phyloP scores from a whole-genome alignment of 1,139 yeast genomes.

The Diutina ranongensis region DNA sequence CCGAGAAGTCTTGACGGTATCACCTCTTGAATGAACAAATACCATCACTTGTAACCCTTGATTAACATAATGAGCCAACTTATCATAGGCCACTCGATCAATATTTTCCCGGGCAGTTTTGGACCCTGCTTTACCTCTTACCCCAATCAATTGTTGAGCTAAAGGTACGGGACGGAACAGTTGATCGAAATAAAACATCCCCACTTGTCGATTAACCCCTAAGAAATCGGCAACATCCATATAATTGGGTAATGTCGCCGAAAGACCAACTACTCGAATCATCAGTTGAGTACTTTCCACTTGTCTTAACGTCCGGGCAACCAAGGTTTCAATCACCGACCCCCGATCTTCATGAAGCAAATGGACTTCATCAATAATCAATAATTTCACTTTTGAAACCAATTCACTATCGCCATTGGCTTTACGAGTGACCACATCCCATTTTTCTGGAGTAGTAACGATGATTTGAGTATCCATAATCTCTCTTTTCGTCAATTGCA shows the following conservation, averaged over 20 bases:
- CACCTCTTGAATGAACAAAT: constrained; percentile 91
- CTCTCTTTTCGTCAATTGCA: constrained; percentile 83
- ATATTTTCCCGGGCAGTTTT: constrained; percentile 77
- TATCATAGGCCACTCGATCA: constrained; percentile 80
- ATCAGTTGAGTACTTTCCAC: constrained; percentile 66
- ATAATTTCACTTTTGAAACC: not conserved
- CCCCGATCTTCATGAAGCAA: constrained; percentile 5
- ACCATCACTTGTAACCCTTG: constrained; percentile 91
- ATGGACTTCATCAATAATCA: constrained; percentile 5
- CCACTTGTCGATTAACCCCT: constrained; percentile 51
- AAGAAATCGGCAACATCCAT: constrained; percentile 5
- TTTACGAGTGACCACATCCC: constrained; percentile 98
- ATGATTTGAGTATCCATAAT: constrained; percentile 78
- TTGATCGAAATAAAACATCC: constrained; percentile 6
- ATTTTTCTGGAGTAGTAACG: constrained; percentile 95
- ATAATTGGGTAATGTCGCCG: constrained; percentile 3
- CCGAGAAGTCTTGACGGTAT: constrained; percentile 75
- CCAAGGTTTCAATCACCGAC: constrained; percentile 3
- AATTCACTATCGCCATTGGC: constrained; percentile 52
- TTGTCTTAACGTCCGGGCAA: constrained; percentile 40
- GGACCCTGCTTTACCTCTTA: constrained; percentile 69
- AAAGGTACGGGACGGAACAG: constrained; percentile 5
- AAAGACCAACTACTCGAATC: constrained; percentile 21
- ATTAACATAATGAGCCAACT: constrained; percentile 53
- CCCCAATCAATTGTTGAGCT: constrained; percentile 2